A percentile compares a stretch with the other conserved stretches of the same genome.
Evolutionary conservation across 148 eudicot species (phyloP).

Genomic region (Chenopodium suecicum): DNA sequence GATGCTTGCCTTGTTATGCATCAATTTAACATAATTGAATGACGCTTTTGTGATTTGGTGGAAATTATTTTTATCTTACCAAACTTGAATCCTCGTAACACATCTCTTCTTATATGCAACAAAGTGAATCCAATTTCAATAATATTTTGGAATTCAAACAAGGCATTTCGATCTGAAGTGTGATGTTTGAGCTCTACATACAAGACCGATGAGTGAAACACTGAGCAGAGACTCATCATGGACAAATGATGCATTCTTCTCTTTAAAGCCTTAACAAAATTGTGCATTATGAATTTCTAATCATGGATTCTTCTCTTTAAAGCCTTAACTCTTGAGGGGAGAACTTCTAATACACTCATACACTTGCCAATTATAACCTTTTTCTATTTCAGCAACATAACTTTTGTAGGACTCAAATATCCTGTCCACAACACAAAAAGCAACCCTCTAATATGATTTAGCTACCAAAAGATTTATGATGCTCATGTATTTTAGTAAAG

Average conservation of each 20-base stretch:
- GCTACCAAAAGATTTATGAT: background rate
- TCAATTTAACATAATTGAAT: background rate
- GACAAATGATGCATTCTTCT: background rate
- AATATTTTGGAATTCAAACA: background rate
- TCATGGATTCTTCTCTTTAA: too few relatives aligned
- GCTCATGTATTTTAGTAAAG: too few relatives aligned
- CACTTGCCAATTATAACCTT: background rate
- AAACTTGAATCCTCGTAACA: background rate
- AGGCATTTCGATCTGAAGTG: background rate
- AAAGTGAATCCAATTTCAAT: too few relatives aligned
- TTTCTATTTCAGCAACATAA: background rate
- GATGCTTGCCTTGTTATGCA: background rate
- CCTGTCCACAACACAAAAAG: background rate
- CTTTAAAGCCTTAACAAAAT: background rate
- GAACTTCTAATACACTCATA: background rate
- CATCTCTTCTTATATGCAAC: too few relatives aligned
- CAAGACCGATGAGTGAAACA: background rate
- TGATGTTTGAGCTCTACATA: background rate
- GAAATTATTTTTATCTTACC: background rate
- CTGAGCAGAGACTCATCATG: background rate
- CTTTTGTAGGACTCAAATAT: background rate
- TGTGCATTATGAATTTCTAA: background rate
- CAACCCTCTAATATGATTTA: background rate
- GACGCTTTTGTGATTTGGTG: background rate
- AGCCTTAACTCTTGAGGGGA: background rate